These are phyloP conservation scores for Russula dissimulans DNA, from an alignment of 768 basidiomycete species.

Conservation along the genomic window DNA sequence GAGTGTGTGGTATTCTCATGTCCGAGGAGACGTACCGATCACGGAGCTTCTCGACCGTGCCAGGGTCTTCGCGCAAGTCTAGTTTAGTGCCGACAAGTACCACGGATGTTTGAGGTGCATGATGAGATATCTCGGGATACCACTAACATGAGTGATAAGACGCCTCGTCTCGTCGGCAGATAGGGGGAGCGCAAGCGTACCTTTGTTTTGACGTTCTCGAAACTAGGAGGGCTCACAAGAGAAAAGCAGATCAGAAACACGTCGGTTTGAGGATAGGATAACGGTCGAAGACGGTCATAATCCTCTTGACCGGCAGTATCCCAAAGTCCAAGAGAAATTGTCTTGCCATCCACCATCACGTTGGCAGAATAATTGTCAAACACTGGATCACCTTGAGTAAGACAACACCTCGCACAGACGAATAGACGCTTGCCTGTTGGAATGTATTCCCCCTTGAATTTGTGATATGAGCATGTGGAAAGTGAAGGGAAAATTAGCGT, in stretches of 20 bases:
- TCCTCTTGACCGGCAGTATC: constrained; percentile 99
- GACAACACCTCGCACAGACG: constrained; percentile 3
- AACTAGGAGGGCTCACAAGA: constrained; percentile 93
- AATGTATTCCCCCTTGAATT: constrained; percentile 82
- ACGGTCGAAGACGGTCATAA: constrained; percentile 93
- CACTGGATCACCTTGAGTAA: constrained; percentile 38
- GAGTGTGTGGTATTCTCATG: not conserved
- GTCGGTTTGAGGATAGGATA: constrained; percentile 98
- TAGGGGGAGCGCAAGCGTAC: constrained; percentile 29
- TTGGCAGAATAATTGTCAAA: constrained; percentile 99
- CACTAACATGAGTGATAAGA: constrained; percentile 42
- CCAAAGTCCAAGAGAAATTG: constrained; percentile 96
- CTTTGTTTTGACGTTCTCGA: constrained; percentile 98
- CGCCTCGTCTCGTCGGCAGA: not conserved
- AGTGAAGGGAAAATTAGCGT: not conserved
- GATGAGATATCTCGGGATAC: constrained; percentile 96
- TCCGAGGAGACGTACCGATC: constrained; percentile 53
- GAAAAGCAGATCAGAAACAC: constrained; percentile 99
- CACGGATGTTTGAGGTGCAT: constrained; percentile 88
- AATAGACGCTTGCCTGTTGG: constrained; percentile 60
- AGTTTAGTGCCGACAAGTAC: constrained; percentile 96
- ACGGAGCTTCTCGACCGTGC: constrained; percentile 85
- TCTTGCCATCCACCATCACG: constrained; percentile 98
- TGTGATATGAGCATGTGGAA: constrained; percentile 4
- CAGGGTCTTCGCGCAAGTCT: constrained; percentile 91